Conservation (phyloP, 202 grass and related monocot species). For the Schoenoplectus triqueter region DNA sequence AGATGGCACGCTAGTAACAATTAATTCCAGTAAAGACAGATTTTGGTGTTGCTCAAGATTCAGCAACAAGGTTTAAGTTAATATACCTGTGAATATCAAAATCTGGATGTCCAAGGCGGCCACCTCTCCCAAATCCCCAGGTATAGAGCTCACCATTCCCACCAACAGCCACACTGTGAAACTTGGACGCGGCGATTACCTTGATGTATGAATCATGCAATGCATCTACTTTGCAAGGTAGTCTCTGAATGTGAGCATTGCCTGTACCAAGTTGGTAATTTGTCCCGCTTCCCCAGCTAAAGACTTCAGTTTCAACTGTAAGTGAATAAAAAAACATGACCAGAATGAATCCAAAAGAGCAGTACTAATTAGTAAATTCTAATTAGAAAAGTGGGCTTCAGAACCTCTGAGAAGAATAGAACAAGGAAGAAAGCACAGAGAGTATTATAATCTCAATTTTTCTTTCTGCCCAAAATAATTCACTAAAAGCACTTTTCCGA, state of each 20-base stretch:
- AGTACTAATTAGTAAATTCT: not conserved
- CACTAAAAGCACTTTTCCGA: not conserved
- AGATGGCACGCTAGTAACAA: not conserved
- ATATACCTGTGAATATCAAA: conserved; percentile 87
- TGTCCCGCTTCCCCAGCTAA: conserved; percentile 98
- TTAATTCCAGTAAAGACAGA: not conserved
- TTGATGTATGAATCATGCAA: conserved; percentile 83
- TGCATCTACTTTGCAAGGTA: conserved; percentile 97
- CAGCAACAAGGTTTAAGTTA: not conserved
- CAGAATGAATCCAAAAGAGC: conserved; percentile 18
- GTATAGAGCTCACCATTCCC: conserved; percentile 88
- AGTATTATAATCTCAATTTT: not conserved
- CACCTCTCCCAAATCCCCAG: conserved; percentile 97
- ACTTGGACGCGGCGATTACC: conserved; percentile 79
- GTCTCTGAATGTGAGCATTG: conserved; percentile 96
- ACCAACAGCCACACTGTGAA: conserved; percentile 93
- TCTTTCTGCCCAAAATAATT: not conserved
- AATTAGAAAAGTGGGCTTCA: not conserved
- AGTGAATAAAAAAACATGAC: conserved; percentile 40
- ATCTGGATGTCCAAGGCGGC: conserved; percentile 89
- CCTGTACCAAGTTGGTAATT: conserved; percentile 98
- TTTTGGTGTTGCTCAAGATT: not conserved
- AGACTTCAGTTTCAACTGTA: conserved; percentile 91
- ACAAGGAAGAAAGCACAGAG: not conserved
- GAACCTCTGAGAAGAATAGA: not conserved